Evolutionary conservation across 495 filamentous ascomycete species (phyloP).

Genomic region (Beverwykella pulmonaria): DNA sequence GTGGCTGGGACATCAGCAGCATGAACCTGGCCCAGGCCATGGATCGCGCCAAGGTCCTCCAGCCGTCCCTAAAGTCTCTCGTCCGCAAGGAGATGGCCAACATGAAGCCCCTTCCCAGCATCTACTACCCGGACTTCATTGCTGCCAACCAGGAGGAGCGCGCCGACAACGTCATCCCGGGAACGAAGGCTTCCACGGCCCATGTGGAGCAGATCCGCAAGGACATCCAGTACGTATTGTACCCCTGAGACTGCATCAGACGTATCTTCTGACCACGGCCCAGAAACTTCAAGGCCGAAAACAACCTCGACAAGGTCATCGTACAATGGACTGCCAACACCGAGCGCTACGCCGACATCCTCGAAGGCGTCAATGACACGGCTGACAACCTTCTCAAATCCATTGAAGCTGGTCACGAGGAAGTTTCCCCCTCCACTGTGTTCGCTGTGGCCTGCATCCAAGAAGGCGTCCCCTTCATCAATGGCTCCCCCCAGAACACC

Average conservation of each 20-base stretch:
- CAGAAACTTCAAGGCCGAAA: slow-evolving; percentile 85
- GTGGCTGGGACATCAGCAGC: slow-evolving; percentile 95
- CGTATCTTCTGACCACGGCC: not conserved
- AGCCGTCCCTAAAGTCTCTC: slow-evolving; percentile 84
- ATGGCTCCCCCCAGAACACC: slow-evolving; percentile 98
- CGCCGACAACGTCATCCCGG: slow-evolving; percentile 86
- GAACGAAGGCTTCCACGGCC: slow-evolving; percentile 76
- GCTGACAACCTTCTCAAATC: slow-evolving; percentile 88
- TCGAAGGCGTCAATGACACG: slow-evolving; percentile 92
- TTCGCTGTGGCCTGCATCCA: slow-evolving; percentile 94
- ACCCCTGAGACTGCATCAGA: too few species aligned
- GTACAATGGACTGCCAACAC: slow-evolving; percentile 99
- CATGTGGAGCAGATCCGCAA: slow-evolving; percentile 93
- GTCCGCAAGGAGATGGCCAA: slow-evolving; percentile 90
- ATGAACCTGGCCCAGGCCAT: slow-evolving; percentile 88
- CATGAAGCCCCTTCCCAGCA: slow-evolving; percentile 87
- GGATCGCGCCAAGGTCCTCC: slow-evolving; percentile 93
- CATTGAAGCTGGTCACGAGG: slow-evolving; percentile 81
- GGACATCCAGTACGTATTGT: slow-evolving; percentile 92
- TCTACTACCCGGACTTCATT: slow-evolving; percentile 99
- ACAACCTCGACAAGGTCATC: slow-evolving; percentile 92
- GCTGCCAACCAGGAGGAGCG: slow-evolving; percentile 97
- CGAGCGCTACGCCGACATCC: slow-evolving; percentile 88
- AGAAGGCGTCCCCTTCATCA: slow-evolving; percentile 93
- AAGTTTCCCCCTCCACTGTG: slow-evolving; percentile 90